phyloP scores from a whole-genome alignment of 371 early-diverging fungal species.

The Lichtheimia ramosa region DNA sequence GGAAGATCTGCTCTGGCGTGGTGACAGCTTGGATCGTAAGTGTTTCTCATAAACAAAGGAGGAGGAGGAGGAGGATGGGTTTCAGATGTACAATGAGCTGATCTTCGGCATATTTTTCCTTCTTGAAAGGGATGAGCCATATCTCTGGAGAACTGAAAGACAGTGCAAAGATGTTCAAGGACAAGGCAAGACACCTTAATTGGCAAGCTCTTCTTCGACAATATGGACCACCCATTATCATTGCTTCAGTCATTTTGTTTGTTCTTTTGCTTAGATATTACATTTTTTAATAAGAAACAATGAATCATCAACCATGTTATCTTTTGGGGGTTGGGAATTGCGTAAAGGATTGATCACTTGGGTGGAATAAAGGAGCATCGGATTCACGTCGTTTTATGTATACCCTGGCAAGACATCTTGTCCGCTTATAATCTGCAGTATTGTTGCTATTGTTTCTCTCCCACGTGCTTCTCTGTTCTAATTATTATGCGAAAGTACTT shows the following conservation, averaged over 20 bases:
- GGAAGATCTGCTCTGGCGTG: conserved; percentile 94
- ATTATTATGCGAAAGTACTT: neutral
- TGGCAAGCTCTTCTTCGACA: conserved; percentile 89
- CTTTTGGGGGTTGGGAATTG: no score
- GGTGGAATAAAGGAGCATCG: no score
- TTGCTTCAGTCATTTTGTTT: conserved; percentile 73
- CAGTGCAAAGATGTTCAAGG: conserved; percentile 54
- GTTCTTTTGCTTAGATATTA: conserved; percentile 80
- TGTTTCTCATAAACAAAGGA: neutral
- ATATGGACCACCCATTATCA: conserved; percentile 90
- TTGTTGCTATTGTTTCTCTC: neutral
- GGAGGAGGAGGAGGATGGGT: neutral
- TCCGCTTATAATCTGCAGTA: no score
- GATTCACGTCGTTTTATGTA: no score
- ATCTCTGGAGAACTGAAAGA: conserved; percentile 56
- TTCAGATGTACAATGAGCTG: neutral
- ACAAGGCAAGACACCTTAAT: conserved; percentile 77
- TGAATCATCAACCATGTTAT: no score
- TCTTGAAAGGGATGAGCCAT: conserved; percentile 44
- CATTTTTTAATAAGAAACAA: conserved; percentile 42
- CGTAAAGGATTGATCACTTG: no score
- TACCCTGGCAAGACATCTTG: no score
- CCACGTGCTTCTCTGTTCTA: neutral
- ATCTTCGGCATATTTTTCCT: neutral
- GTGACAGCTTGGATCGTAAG: conserved; percentile 80